Conservation (phyloP, 1,284 basidiomycete species). For the Ceratobasidium sp. region DNA sequence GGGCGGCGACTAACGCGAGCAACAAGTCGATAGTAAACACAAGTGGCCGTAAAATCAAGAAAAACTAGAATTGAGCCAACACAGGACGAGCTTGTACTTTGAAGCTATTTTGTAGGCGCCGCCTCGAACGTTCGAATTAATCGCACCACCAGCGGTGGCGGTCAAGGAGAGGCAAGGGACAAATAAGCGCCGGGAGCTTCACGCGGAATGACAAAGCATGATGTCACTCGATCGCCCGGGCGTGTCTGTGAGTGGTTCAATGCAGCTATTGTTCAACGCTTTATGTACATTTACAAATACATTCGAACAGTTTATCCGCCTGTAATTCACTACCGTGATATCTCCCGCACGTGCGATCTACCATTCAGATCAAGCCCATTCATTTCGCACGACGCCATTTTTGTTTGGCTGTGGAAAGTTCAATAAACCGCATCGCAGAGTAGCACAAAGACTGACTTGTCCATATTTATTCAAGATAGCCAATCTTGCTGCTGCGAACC, state of each 20-base stretch:
- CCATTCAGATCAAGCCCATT: background rate
- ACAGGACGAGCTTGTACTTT: too few relatives aligned
- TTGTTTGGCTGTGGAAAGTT: background rate
- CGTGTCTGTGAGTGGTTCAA: too few relatives aligned
- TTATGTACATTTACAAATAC: background rate
- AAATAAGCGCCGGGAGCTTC: background rate
- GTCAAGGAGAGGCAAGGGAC: too few relatives aligned
- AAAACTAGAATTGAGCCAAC: background rate
- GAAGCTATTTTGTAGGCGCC: background rate
- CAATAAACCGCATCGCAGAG: background rate
- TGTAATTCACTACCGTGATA: background rate
- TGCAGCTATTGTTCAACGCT: background rate
- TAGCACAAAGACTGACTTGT: background rate
- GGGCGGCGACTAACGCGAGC: background rate
- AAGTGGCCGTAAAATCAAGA: background rate
- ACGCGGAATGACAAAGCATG: background rate
- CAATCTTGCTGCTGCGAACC: slow-evolving; percentile 19
- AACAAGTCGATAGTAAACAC: background rate
- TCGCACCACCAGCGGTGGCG: slow-evolving; percentile 7
- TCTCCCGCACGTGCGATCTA: background rate
- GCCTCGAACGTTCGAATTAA: background rate
- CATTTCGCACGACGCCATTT: background rate
- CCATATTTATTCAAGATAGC: slow-evolving; percentile 9
- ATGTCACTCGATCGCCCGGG: too few relatives aligned
- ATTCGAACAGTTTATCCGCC: too few relatives aligned